Conservation (phyloP, 2,329 filamentous ascomycete genomes). For the Fusarium siculi region DNA sequence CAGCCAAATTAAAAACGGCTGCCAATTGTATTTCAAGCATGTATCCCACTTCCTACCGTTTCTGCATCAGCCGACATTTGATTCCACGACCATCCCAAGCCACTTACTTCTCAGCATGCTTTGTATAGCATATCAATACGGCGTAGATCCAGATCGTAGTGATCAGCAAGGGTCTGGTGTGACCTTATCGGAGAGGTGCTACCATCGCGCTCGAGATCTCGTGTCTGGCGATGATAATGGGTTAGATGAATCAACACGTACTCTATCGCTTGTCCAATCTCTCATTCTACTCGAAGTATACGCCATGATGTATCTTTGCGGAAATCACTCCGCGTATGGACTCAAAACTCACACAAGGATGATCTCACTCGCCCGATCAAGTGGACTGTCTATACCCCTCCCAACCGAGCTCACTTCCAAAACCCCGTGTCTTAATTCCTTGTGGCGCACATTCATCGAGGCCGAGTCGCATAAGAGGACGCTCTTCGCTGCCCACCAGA, state of each 20-base stretch:
- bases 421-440: slow-evolving; percentile 23
- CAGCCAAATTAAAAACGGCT: not conserved
- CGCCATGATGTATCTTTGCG: slow-evolving; percentile 57
- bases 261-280: slow-evolving; percentile 49
- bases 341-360: slow-evolving; percentile 54
- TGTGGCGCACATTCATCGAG: slow-evolving; percentile 53
- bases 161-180: slow-evolving; percentile 28
- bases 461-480: slow-evolving; percentile 55
- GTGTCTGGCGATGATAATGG: not conserved
- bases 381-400: slow-evolving; percentile 50
- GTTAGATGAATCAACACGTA: slow-evolving; percentile 38
- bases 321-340: slow-evolving; percentile 48
- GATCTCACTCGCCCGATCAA: slow-evolving; percentile 51
- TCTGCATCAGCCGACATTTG: slow-evolving; percentile 10
- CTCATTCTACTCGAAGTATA: slow-evolving; percentile 54
- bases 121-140: slow-evolving; percentile 52
- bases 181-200: slow-evolving; percentile 9
- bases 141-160: slow-evolving; percentile 49
- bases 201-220: slow-evolving; percentile 8
- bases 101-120: slow-evolving; percentile 51
- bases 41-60: slow-evolving; percentile 2
- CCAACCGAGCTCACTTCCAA: slow-evolving; percentile 28
- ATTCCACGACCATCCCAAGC: slow-evolving; percentile 12
- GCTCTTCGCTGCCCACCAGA: slow-evolving; percentile 54
- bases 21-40: slow-evolving; percentile 9